A percentile compares a stretch with the other conserved stretches of the same genome.
Evolutionary conservation across 768 basidiomycete species (phyloP).

Genomic region (Hortiboletus flavorubellus): DNA sequence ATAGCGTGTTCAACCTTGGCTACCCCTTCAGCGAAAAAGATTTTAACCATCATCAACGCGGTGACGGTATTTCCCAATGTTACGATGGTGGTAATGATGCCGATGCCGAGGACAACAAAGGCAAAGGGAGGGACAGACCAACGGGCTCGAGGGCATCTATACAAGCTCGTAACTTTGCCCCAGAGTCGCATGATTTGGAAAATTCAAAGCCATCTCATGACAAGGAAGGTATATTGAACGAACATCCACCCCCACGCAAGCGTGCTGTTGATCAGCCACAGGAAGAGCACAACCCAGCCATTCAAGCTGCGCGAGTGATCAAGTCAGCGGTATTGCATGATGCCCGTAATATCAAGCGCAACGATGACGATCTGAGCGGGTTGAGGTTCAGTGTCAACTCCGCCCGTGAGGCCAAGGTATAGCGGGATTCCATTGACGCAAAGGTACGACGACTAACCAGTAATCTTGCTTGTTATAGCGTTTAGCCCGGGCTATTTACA

Average conservation of each 20-base stretch:
- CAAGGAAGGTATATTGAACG: slow-evolving; percentile 23
- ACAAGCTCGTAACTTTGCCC: slow-evolving; percentile 1
- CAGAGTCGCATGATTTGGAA: slow-evolving; percentile 13
- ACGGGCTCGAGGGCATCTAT: background rate
- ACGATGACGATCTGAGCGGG: slow-evolving; percentile 39
- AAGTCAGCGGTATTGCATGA: slow-evolving; percentile 74
- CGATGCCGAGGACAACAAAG: slow-evolving; percentile 28
- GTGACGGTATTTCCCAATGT: slow-evolving; percentile 19
- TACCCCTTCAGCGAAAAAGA: slow-evolving; percentile 45
- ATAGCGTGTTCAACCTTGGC: slow-evolving; percentile 39
- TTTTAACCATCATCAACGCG: slow-evolving; percentile 31
- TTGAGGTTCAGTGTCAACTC: slow-evolving; percentile 55
- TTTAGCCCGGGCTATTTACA: slow-evolving; percentile 66
- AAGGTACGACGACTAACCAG: background rate
- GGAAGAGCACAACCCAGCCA: slow-evolving; percentile 39
- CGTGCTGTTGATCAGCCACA: slow-evolving; percentile 24
- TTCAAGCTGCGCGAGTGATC: slow-evolving; percentile 59
- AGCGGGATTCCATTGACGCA: background rate
- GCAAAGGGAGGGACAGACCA: slow-evolving; percentile 29
- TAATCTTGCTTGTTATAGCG: slow-evolving; percentile 38
- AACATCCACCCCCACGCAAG: slow-evolving; percentile 38
- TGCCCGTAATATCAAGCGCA: slow-evolving; percentile 64
- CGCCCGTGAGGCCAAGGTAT: slow-evolving; percentile 64
- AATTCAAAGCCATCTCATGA: slow-evolving; percentile 7
- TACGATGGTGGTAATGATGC: slow-evolving; percentile 32